Conservation (phyloP, 306 rosid species). For the Glycine soja region DNA sequence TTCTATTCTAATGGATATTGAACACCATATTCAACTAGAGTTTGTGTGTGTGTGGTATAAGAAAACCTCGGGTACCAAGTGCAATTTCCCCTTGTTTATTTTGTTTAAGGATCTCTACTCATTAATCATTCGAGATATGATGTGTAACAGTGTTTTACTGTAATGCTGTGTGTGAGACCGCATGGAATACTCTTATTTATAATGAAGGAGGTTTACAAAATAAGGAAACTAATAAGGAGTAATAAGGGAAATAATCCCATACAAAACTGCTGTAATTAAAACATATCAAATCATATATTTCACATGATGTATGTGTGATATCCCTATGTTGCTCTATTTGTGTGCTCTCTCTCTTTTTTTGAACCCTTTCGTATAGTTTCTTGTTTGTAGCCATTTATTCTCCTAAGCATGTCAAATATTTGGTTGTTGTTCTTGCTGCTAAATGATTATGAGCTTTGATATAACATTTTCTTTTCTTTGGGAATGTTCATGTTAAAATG, state of each 20-base stretch:
- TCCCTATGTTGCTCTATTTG: conserved; percentile 29
- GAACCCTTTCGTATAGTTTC: neutral
- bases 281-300: too few relatives aligned
- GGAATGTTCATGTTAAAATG: conserved; percentile 23
- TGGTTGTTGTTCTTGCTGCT: conserved; percentile 30
- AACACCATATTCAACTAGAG: too few relatives aligned
- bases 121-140: conserved; percentile 33
- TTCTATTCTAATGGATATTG: too few relatives aligned
- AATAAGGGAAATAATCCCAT: too few relatives aligned
- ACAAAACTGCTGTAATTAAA: too few relatives aligned
- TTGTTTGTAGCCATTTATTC: conserved; percentile 16
- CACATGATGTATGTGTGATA: conserved; percentile 7
- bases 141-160: too few relatives aligned
- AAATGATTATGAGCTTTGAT: conserved; percentile 36
- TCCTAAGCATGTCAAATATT: conserved; percentile 5
- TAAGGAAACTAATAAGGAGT: too few relatives aligned
- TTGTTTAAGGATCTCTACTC: conserved; percentile 23
- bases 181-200: too few relatives aligned
- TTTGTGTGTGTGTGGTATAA: neutral
- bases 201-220: too few relatives aligned
- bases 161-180: too few relatives aligned
- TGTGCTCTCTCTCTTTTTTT: conserved; percentile 25
- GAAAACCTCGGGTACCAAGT: neutral
- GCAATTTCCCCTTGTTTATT: neutral
- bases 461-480: conserved; percentile 20